Base-by-base conservation (phyloP, 129 eudicot species). In the Pseudognaphalium luteoalbum region DNA sequence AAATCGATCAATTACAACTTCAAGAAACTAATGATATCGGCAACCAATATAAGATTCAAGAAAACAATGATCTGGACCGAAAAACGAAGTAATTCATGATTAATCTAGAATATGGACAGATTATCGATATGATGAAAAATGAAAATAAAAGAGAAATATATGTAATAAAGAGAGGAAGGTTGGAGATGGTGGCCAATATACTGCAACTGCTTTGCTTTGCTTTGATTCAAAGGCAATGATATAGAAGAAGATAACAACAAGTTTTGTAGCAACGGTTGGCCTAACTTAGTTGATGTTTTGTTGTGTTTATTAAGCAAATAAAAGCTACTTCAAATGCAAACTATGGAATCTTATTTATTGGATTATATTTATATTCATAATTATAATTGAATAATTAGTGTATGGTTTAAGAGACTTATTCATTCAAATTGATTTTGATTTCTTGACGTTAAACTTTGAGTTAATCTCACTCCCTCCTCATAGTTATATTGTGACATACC, bases 181-280 rank as follows among this genome's bases (percentile, higher is more conserved):
- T 84, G 83, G 78, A 86, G 99, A 95, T 87, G 96, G 97, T 84
- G 92, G 86, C 96, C 97, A 89, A 85, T 70, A 91, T 91, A 74
- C 85, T 75, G 44, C 68, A 91, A 94, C 99, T 73, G 84, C 87
- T 83, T 90, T 90, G 96, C 97, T 88, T 93, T 51, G 96, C 97
- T 88, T 93, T 59, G 80, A 74, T 79, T 84, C 81, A 70, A 90
- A 90, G 98, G 79, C 82, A 86, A 86, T 74, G 65, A 80, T 80
- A 80, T 42, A 33, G 56, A 70, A 78, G 65, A 76, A 75, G 58
- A 83, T 52, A 72, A 64, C n/a, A 14, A 37, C 68, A 32, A 70
- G 76, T 74, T 25, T 56, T 74, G 80, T 80, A 80, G 80, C 78
- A 85, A 84, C 87, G 58, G 87, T 83, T 92, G 96, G 96, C 97